Percentiles rank a stretch among this genome's conserved stretches.
Evolutionary conservation across 305 asterid species (phyloP).

Genomic region (Fraxinus dipetala): DNA sequence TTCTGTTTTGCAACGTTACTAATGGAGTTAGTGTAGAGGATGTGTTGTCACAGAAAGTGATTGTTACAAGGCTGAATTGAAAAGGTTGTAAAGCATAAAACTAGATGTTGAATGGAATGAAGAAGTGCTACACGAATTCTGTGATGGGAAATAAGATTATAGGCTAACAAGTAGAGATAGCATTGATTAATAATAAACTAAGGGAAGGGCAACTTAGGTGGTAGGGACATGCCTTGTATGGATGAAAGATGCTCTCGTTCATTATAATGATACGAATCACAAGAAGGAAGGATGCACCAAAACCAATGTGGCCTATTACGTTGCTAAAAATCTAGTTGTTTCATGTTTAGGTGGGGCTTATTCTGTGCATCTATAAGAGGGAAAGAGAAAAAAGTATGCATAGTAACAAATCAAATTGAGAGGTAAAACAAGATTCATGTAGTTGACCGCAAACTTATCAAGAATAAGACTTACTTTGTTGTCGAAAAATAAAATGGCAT

Average conservation of each 20-base stretch:
- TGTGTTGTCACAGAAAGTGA: background rate
- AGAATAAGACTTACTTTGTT: background rate
- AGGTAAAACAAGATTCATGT: background rate
- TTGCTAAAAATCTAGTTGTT: background rate
- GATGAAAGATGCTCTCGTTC: background rate
- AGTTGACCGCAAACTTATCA: background rate
- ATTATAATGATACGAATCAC: background rate
- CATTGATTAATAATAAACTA: background rate
- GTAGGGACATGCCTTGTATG: background rate
- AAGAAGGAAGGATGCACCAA: background rate
- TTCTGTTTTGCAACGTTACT: background rate
- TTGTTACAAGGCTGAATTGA: background rate
- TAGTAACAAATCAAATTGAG: background rate
- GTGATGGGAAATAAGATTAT: background rate
- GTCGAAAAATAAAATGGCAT: background rate
- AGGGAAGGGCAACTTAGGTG: background rate
- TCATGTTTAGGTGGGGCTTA: background rate
- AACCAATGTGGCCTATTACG: background rate
- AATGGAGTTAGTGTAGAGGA: background rate
- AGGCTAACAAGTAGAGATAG: background rate
- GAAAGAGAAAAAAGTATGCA: background rate
- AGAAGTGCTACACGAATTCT: background rate
- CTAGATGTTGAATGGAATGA: background rate
- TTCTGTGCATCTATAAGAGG: background rate
- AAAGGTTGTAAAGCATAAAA: background rate